Percentiles rank a stretch among this genome's conserved stretches.
These are phyloP conservation scores for Boletus pseudopeckii DNA, from an alignment of 768 basidiomycete genomes.

Conservation along the genomic window DNA sequence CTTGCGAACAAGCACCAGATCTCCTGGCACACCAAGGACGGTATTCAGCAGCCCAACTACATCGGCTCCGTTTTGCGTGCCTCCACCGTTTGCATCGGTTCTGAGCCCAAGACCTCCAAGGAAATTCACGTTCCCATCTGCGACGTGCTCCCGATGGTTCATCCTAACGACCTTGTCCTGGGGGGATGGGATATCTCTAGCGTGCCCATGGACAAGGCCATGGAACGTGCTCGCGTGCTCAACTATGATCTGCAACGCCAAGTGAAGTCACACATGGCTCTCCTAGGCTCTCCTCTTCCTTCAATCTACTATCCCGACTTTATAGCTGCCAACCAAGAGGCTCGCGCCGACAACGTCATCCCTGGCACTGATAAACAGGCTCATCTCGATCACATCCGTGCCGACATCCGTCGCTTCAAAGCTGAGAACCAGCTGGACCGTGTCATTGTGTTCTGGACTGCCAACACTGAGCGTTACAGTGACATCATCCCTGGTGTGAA, in stretches of 20 bases:
- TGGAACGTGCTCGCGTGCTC: slow-evolving; percentile 89
- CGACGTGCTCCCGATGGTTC: slow-evolving; percentile 94
- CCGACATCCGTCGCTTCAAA: slow-evolving; percentile 96
- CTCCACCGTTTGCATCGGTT: slow-evolving; percentile 89
- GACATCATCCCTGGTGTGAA: slow-evolving; percentile 94
- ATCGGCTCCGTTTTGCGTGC: slow-evolving; percentile 96
- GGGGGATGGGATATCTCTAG: slow-evolving; percentile 99
- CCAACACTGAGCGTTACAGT: slow-evolving; percentile 97
- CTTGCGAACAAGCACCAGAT: slow-evolving; percentile 96
- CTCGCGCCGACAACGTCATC: slow-evolving; percentile 91
- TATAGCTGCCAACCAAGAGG: slow-evolving; percentile 96
- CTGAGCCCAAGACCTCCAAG: slow-evolving; percentile 73
- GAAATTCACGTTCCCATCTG: slow-evolving; percentile 91
- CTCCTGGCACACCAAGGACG: slow-evolving; percentile 90
- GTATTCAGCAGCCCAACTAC: slow-evolving; percentile 93
- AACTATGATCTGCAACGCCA: slow-evolving; percentile 98
- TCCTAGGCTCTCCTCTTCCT: slow-evolving; percentile 79
- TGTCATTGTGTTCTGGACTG: slow-evolving; percentile 96
- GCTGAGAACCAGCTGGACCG: slow-evolving; percentile 75
- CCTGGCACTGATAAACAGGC: slow-evolving; percentile 82
- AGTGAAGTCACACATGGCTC: slow-evolving; percentile 80
- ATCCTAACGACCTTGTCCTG: slow-evolving; percentile 95
- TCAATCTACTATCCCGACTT: slow-evolving; percentile 98
- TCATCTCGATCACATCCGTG: slow-evolving; percentile 88
- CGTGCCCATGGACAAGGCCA: slow-evolving; percentile 80